phyloP scores from a whole-genome alignment of 2,329 filamentous ascomycete genomes.

The Talaromyces sp. region DNA sequence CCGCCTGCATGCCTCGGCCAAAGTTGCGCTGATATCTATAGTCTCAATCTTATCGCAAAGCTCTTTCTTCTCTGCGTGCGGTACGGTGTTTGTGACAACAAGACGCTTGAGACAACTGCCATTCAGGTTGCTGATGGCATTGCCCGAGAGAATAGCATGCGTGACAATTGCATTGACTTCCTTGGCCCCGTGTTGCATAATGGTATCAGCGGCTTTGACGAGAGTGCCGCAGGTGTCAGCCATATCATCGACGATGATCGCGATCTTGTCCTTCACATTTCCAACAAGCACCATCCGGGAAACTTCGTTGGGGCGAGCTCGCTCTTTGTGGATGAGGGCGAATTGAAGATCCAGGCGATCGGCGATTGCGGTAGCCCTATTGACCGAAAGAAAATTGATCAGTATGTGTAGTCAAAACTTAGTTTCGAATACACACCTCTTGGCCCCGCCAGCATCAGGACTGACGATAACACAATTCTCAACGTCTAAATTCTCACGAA shows the following conservation, averaged over 20 bases:
- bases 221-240: constrained; percentile 89
- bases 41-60: constrained; percentile 75
- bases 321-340: constrained; percentile 94
- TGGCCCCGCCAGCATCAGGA: constrained; percentile 90
- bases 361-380: constrained; percentile 79
- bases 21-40: constrained; percentile 83
- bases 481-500: constrained; percentile 74
- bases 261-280: constrained; percentile 82
- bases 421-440: constrained; percentile 52
- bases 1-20: constrained; percentile 44
- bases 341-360: constrained; percentile 87
- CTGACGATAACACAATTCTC: constrained; percentile 89
- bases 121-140: constrained; percentile 81
- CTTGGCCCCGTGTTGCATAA: constrained; percentile 78
- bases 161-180: constrained; percentile 94
- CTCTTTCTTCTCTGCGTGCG: constrained; percentile 72
- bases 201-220: constrained; percentile 80
- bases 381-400: neutral
- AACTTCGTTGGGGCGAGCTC: constrained; percentile 83
- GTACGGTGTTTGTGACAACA: constrained; percentile 87
- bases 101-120: constrained; percentile 65
- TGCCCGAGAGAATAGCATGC: constrained; percentile 83
- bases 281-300: constrained; percentile 95
- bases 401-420: neutral
- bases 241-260: constrained; percentile 97